phyloP scores from a whole-genome alignment of 192 early-diverging fungal genomes.

The Linnemannia zychae region DNA sequence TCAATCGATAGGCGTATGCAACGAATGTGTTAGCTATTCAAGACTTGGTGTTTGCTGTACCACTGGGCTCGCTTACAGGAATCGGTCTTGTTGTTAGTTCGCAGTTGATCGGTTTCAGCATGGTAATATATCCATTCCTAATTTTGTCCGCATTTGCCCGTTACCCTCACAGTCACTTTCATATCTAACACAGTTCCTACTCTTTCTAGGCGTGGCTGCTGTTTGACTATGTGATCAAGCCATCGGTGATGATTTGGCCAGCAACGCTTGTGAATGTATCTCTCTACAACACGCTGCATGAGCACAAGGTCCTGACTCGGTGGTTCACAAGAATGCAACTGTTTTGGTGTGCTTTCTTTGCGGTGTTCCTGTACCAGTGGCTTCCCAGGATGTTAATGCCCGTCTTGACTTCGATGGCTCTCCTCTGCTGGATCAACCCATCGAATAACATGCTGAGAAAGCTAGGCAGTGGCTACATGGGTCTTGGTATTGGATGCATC shows the following conservation, averaged over 20 bases:
- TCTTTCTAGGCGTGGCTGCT: conserved; percentile 37
- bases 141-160: not conserved
- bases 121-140: conserved; percentile 18
- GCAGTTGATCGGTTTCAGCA: conserved; percentile 50
- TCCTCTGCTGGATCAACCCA: conserved; percentile 52
- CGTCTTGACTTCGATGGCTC: conserved; percentile 46
- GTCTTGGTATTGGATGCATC: conserved; percentile 79
- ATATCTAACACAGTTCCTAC: not conserved
- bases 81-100: conserved; percentile 43
- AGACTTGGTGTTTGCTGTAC: conserved; percentile 25
- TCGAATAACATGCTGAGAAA: conserved; percentile 40
- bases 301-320: conserved; percentile 45
- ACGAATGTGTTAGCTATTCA: conserved; percentile 49
- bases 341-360: conserved; percentile 62
- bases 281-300: conserved; percentile 62
- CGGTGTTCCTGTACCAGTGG: conserved; percentile 69
- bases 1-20: conserved; percentile 35
- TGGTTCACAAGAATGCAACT: conserved; percentile 58
- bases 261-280: conserved; percentile 71
- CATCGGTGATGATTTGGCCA: conserved; percentile 92
- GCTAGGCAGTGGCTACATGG: conserved; percentile 63
- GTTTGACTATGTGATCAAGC: conserved; percentile 83
- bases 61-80: conserved; percentile 29
- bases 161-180: not conserved
- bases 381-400: conserved; percentile 58